Conservation (phyloP, 306 rosid species). For the Vicia villosa region DNA sequence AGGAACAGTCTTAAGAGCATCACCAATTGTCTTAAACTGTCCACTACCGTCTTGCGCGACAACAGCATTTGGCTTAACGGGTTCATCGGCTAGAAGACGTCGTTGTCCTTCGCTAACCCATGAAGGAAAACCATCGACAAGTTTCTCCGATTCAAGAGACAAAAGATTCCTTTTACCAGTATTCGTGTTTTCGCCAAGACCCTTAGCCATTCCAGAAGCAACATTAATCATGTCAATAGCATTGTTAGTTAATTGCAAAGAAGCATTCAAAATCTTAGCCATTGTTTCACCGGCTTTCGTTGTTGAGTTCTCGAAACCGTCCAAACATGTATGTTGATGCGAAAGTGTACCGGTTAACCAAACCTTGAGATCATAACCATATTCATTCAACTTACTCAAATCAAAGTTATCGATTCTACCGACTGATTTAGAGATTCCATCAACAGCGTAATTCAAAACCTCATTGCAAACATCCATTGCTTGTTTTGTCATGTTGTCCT, state of each 20-base stretch:
- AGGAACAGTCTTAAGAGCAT: conserved; percentile 62
- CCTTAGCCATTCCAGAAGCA: conserved; percentile 6
- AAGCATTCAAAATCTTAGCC: conserved; percentile 42
- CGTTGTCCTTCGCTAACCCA: conserved; percentile 47
- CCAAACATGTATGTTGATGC: conserved; percentile 65
- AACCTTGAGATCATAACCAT: conserved; percentile 53
- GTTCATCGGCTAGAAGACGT: conserved; percentile 28
- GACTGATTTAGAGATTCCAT: conserved; percentile 47
- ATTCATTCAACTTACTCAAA: conserved; percentile 31
- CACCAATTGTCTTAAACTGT: conserved; percentile 54
- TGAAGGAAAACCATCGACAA: conserved; percentile 31
- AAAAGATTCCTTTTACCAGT: conserved; percentile 37
- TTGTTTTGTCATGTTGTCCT: conserved; percentile 51
- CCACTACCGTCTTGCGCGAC: conserved; percentile 76
- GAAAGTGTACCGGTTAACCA: conserved; percentile 69
- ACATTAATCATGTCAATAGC: conserved; percentile 63
- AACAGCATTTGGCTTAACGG: conserved; percentile 45
- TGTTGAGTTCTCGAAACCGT: conserved; percentile 56
- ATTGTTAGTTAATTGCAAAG: conserved; percentile 58
- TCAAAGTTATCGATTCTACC: conserved; percentile 49
- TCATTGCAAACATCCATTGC: conserved; percentile 64
- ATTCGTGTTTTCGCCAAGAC: background rate
- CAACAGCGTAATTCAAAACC: conserved; percentile 58
- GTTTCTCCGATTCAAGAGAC: background rate
- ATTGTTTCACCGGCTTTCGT: conserved; percentile 54